These are phyloP conservation scores for Phallus indusiatus DNA, from an alignment of 768 basidiomycete genomes.

Conservation along the genomic window DNA sequence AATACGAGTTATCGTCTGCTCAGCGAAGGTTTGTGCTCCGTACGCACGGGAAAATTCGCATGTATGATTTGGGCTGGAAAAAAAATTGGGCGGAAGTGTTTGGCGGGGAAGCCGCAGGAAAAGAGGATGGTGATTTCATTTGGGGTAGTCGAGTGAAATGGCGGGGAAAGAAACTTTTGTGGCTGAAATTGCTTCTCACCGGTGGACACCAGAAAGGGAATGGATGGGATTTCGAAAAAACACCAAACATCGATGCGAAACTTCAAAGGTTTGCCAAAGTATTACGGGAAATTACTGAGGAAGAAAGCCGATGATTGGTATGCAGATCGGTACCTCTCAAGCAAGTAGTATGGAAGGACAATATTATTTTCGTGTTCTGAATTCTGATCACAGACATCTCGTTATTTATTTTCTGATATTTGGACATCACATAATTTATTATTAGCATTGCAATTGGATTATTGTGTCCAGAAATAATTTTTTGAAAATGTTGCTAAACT, in stretches of 20 bases:
- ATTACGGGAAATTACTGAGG: neutral
- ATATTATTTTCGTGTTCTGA: too few relatives aligned
- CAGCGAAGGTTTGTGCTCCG: constrained; percentile 60
- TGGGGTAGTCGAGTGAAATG: neutral
- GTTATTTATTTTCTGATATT: too few relatives aligned
- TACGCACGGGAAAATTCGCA: constrained; percentile 47
- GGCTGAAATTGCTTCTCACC: neutral
- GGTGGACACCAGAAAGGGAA: constrained; percentile 1
- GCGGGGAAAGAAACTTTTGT: neutral
- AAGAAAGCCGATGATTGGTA: neutral
- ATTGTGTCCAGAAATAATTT: too few relatives aligned
- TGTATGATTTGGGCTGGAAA: constrained; percentile 70
- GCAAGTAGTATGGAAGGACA: too few relatives aligned
- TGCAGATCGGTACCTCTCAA: too few relatives aligned
- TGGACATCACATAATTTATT: too few relatives aligned
- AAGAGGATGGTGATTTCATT: neutral
- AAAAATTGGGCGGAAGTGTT: constrained; percentile 63
- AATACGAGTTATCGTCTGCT: constrained; percentile 55
- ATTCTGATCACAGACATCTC: too few relatives aligned
- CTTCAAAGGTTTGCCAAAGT: neutral
- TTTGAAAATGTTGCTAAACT: too few relatives aligned
- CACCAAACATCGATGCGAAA: neutral
- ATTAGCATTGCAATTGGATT: too few relatives aligned
- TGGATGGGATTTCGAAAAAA: neutral
- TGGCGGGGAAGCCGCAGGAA: constrained; percentile 25